Base-by-base conservation (phyloP, 768 basidiomycete species). In the Kwoniella heveanensis region DNA sequence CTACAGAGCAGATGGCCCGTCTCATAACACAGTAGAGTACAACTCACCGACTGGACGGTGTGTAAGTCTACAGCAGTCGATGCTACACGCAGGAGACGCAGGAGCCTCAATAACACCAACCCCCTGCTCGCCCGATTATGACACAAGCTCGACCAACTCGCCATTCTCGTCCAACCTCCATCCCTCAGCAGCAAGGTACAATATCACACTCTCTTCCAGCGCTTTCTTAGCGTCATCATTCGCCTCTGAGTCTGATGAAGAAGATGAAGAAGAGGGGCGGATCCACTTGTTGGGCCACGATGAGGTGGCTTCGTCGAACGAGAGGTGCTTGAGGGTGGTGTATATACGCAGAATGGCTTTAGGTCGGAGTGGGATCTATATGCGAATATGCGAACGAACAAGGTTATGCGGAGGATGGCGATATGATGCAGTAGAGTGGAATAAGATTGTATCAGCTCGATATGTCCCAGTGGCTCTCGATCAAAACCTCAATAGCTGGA, bases 231-330 rank as follows among this genome's bases (percentile, higher is more conserved):
- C 78, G 58, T 79, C 68, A n/a, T n/a, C n/a, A n/a, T n/a, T n/a
- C n/a, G n/a, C n/a, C n/a, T n/a, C n/a, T n/a, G n/a, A n/a, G n/a
- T n/a, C n/a, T n/a, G n/a, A n/a, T n/a, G n/a, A n/a, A n/a, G n/a
- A n/a, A n/a, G n/a, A n/a, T n/a, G n/a, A n/a, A n/a, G n/a, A n/a
- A n/a, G n/a, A n/a, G 7, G 64, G 46, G 1, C 75, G 27, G 15
- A 79, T 69, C 61, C 74, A 79, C 24, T 70, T 60, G 32, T 64
- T 58, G 17, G 75, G 76, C 78, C 78, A 79, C 9, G 70, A 67
- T 7, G 73, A 75, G 7, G 73, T 73, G 6, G 77, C 77, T 62
- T 79, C 72, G 17, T 58, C 50, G 62, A 74, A 79, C 1, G 72
- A 52, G 13, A 76, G 26, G 17, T 26, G 4, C 49, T 65, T 39